Percentiles rank a stretch among this genome's conserved stretches.
These are phyloP conservation scores for Dioscorea dumetorum DNA, from an alignment of 106 monocot genomes.

Conservation along the genomic window DNA sequence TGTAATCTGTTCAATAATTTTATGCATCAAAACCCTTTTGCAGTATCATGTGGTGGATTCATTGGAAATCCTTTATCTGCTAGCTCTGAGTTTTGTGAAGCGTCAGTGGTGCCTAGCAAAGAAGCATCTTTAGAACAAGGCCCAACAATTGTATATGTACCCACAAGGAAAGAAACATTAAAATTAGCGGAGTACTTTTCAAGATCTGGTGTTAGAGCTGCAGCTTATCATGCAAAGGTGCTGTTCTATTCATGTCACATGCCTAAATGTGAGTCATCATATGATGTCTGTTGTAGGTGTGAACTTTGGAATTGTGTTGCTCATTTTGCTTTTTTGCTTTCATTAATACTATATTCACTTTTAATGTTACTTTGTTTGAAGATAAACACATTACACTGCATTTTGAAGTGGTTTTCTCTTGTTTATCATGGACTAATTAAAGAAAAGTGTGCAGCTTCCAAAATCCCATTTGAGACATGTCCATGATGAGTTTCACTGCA, in stretches of 20 bases:
- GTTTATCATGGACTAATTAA: too few species aligned
- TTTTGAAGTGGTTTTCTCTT: too few species aligned
- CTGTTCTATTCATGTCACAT: too few species aligned
- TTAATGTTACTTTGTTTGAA: too few species aligned
- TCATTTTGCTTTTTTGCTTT: too few species aligned
- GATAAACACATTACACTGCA: too few species aligned
- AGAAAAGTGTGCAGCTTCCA: conserved; percentile 55
- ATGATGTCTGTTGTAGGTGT: too few species aligned
- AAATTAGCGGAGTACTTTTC: conserved; percentile 57
- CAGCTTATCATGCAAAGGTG: conserved; percentile 96
- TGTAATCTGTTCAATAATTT: neutral
- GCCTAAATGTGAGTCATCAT: too few species aligned
- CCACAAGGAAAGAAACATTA: conserved; percentile 82
- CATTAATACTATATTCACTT: too few species aligned
- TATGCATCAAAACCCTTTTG: neutral
- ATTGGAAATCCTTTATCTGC: conserved; percentile 16
- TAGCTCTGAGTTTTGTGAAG: conserved; percentile 9
- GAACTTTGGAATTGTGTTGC: too few species aligned
- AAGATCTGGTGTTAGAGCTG: conserved; percentile 76
- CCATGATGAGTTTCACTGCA: conserved; percentile 77
- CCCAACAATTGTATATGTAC: conserved; percentile 91
- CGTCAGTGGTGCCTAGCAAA: conserved; percentile 17
- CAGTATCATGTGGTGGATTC: conserved; percentile 75
- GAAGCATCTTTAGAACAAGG: conserved; percentile 39
- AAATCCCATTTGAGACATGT: conserved; percentile 73